phyloP scores from a whole-genome alignment of 78 protist species.

The Anaeramoeba flamelloides region DNA sequence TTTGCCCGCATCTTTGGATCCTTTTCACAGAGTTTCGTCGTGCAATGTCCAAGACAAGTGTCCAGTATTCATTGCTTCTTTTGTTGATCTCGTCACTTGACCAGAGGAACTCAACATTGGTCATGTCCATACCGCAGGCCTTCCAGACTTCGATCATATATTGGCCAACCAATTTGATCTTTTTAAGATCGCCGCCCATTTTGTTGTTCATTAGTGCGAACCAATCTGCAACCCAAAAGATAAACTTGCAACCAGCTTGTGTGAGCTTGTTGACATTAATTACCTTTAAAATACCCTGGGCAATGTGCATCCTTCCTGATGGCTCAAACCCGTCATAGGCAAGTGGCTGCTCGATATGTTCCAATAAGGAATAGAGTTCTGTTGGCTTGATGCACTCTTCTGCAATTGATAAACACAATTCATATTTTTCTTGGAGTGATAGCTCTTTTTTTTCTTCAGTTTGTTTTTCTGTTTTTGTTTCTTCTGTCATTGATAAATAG shows the following conservation, averaged over 20 bases:
- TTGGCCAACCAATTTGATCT: conserved; percentile 71
- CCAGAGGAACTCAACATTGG: conserved; percentile 70
- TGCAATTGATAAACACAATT: too few species aligned
- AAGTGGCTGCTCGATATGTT: conserved; percentile 49
- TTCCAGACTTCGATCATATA: conserved; percentile 91
- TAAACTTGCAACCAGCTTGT: conserved; percentile 59
- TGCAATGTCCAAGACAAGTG: conserved; percentile 71
- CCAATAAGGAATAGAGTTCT: conserved; percentile 52
- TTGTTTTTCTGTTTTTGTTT: too few species aligned
- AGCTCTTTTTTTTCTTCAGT: too few species aligned
- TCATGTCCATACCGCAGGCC: conserved; percentile 88
- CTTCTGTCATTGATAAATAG: too few species aligned
- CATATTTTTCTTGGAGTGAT: too few species aligned
- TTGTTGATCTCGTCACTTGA: conserved; percentile 72
- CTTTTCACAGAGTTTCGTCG: conserved; percentile 41
- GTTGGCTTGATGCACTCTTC: conserved; percentile 69
- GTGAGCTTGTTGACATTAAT: conserved; percentile 91
- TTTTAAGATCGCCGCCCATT: conserved; percentile 84
- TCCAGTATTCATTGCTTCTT: conserved; percentile 73
- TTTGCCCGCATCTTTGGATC: conserved; percentile 71
- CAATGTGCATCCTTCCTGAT: conserved; percentile 94
- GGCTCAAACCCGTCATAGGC: conserved; percentile 97
- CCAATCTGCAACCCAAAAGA: conserved; percentile 97
- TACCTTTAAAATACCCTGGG: conserved; percentile 82
- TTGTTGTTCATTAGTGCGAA: conserved; percentile 94